Evolutionary conservation across 495 filamentous ascomycete genomes (phyloP).

Genomic region (Penicillium lividum): DNA sequence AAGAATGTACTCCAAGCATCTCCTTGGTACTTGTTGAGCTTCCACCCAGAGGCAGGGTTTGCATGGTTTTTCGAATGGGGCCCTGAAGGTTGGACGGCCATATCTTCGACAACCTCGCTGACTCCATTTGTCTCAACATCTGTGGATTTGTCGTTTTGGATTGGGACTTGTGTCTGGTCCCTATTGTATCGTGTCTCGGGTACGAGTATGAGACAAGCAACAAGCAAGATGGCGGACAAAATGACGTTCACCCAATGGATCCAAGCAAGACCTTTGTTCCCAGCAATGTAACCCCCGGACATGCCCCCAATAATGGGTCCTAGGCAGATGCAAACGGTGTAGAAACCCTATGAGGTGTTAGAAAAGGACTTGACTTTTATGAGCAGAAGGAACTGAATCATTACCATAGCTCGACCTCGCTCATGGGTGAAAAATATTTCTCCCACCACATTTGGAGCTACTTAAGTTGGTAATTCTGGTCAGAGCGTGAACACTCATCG

Average conservation of each 20-base stretch:
- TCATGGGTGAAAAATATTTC: slow-evolving; percentile 24
- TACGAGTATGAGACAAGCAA: slow-evolving; percentile 6
- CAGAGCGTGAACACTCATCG: too few relatives aligned
- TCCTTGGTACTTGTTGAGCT: not conserved
- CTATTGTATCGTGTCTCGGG: not conserved
- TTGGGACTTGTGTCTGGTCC: not conserved
- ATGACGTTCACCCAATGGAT: slow-evolving; percentile 25
- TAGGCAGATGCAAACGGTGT: slow-evolving; percentile 16
- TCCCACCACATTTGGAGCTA: slow-evolving; percentile 20
- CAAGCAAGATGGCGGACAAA: slow-evolving; percentile 12
- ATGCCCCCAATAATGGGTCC: slow-evolving; percentile 22
- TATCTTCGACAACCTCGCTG: not conserved
- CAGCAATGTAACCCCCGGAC: slow-evolving; percentile 19
- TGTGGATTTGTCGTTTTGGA: not conserved
- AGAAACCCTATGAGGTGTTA: slow-evolving; percentile 13
- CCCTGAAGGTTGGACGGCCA: not conserved
- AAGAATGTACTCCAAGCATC: not conserved
- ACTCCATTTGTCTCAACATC: not conserved
- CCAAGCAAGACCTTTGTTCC: slow-evolving; percentile 12
- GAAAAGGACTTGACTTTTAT: not conserved
- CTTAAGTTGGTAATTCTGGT: slow-evolving; percentile 3
- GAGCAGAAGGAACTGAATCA: not conserved
- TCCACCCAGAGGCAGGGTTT: not conserved
- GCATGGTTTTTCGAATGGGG: not conserved
- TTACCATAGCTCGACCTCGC: slow-evolving; percentile 21